Base-by-base conservation (phyloP, 2,329 filamentous ascomycete species). In the Aspergillus hortae region DNA sequence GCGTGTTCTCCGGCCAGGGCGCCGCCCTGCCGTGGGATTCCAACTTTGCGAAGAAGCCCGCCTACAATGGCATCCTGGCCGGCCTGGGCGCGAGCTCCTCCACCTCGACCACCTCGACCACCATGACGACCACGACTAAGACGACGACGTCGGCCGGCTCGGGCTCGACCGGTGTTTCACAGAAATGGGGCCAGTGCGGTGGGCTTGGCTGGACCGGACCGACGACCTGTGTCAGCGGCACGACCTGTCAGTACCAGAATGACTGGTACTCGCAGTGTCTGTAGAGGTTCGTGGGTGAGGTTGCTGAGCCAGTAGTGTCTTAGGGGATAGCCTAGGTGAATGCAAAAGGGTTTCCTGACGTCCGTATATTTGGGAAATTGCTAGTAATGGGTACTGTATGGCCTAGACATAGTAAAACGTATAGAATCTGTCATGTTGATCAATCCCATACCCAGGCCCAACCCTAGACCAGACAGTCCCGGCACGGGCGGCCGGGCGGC, bases 41-140 rank as follows among this genome's bases (percentile, higher is more conserved):
- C 41, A 70, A 76, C 45, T 65, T 74, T 36, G 57, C 64, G 46
- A 77, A 74, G 69, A 80, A 80, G 68, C 72, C 74, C 19, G 75
- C 74, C 12, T 77, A 77, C 53, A 61, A 66, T 42, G 67, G 65
- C 19, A 62, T 72, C 40, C 52, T 70, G 42, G 57, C 51, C 43
- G 66, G 61, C 3, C 38, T 67, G 17, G 62, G 60, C n/a, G 62
- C 51, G 4, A 36, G 44, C 1, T 46, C 54, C 6, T 46, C 55
- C 4, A 41, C 58, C 10, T 45, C 58, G 9, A 53, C 51, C 19
- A 53, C 50, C 10, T 25, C 48, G 7, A 43, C 55, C 1, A 53
- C 56, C 4, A 43, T 56, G 6, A 41, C 51, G 10, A 57, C 53
- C 6, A 50, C 56, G 15, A 56, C 48, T 6, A 54, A 45, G 6